phyloP scores from a whole-genome alignment of 2,329 filamentous ascomycete genomes.

The Beauveria caledonica region DNA sequence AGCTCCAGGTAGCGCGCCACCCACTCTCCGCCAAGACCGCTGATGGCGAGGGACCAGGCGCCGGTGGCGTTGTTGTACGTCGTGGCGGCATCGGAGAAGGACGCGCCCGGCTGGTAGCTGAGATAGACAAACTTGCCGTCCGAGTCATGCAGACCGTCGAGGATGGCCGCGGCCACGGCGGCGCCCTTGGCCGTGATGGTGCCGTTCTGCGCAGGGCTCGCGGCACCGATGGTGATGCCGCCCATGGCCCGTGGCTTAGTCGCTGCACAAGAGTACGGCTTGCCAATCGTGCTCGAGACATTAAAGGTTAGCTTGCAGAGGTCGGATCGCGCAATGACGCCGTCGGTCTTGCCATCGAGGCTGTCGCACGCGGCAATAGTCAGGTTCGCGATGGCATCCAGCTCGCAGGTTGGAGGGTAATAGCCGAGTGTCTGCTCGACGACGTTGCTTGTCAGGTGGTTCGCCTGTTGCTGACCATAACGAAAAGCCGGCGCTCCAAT shows the following conservation, averaged over 20 bases:
- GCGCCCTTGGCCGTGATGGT: constrained; percentile 25
- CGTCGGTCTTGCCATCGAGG: neutral
- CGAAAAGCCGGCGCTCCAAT: constrained; percentile 42
- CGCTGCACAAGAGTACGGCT: constrained; percentile 24
- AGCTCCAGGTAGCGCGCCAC: constrained; percentile 34
- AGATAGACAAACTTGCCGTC: constrained; percentile 28
- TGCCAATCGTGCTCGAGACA: constrained; percentile 22
- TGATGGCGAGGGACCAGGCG: constrained; percentile 24
- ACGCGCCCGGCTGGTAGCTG: constrained; percentile 23
- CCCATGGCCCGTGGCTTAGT: constrained; percentile 12
- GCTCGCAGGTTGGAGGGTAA: constrained; percentile 23
- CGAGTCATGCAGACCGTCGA: constrained; percentile 28
- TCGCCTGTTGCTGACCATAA: constrained; percentile 36
- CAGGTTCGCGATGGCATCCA: neutral
- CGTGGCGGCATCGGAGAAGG: constrained; percentile 27
- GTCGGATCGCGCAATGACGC: neutral
- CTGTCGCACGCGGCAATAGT: neutral
- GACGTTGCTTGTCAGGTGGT: constrained; percentile 31
- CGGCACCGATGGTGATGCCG: constrained; percentile 12
- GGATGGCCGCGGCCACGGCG: constrained; percentile 24
- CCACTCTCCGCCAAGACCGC: constrained; percentile 24
- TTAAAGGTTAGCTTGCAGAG: constrained; percentile 24
- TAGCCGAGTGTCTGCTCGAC: constrained; percentile 32
- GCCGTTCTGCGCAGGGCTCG: constrained; percentile 23
- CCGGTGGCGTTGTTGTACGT: constrained; percentile 22